These are phyloP conservation scores for Microcera coccophila DNA, from an alignment of 2,329 filamentous ascomycete species.

Conservation along the genomic window DNA sequence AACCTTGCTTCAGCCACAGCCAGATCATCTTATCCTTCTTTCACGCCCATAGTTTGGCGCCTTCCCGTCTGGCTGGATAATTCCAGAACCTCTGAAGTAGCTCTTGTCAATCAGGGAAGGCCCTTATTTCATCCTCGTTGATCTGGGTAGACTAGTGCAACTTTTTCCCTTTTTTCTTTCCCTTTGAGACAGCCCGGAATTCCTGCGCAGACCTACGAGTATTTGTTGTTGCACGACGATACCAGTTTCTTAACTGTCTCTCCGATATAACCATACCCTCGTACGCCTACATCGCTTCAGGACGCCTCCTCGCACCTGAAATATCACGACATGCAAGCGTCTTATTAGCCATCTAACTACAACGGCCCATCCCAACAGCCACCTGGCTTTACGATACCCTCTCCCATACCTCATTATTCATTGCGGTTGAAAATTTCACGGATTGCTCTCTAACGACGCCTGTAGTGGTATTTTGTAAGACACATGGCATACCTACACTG, in stretches of 20 bases:
- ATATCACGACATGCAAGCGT: conserved; percentile 22
- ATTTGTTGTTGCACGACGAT: background rate
- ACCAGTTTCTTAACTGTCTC: conserved; percentile 1
- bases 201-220: too few relatives aligned
- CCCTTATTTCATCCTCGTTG: background rate
- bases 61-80: background rate
- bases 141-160: too few relatives aligned
- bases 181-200: too few relatives aligned
- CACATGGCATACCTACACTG: too few relatives aligned
- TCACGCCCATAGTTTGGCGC: background rate
- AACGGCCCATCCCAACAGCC: background rate
- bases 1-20: background rate
- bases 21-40: background rate
- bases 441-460: too few relatives aligned
- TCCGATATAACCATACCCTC: background rate
- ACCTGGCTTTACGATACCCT: background rate
- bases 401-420: background rate
- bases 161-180: too few relatives aligned
- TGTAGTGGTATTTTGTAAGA: too few relatives aligned
- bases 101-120: conserved; percentile 1
- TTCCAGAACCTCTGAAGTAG: background rate
- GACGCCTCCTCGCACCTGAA: conserved; percentile 5
- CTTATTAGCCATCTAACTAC: conserved; percentile 3
- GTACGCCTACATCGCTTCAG: background rate
- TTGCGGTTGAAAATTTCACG: too few relatives aligned